A percentile compares a stretch with the other conserved stretches of the same genome.
Evolutionary conservation across 768 basidiomycete species (phyloP).

Genomic region (Tricholoma terreum): DNA sequence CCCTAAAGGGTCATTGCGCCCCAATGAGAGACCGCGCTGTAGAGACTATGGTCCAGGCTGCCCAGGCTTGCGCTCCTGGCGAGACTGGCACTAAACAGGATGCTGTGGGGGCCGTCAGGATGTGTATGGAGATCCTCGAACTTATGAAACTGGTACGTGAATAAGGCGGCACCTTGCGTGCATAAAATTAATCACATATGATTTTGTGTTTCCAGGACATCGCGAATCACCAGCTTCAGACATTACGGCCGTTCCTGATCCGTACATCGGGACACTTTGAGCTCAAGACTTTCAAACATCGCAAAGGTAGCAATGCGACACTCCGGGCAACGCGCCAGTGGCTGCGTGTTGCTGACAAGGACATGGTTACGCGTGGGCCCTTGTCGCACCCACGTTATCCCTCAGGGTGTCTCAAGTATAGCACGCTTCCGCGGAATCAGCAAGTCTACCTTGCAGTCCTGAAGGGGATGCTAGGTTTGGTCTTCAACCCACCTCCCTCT

Average conservation of each 20-base stretch:
- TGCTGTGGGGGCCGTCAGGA: slow-evolving; percentile 69
- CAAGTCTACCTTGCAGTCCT: slow-evolving; percentile 56
- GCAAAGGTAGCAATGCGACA: slow-evolving; percentile 43
- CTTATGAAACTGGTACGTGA: slow-evolving; percentile 83
- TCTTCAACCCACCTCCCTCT: slow-evolving; percentile 51
- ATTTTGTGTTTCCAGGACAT: slow-evolving; percentile 64
- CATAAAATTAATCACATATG: slow-evolving; percentile 18
- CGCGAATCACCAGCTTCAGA: slow-evolving; percentile 92
- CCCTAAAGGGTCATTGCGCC: slow-evolving; percentile 87
- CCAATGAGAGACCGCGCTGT: slow-evolving; percentile 88
- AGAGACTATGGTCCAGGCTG: slow-evolving; percentile 77
- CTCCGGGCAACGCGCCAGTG: slow-evolving; percentile 61
- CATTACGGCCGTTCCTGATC: slow-evolving; percentile 87
- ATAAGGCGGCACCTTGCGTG: slow-evolving; percentile 3
- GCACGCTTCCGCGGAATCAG: slow-evolving; percentile 45
- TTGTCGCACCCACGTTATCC: slow-evolving; percentile 45
- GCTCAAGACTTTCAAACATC: slow-evolving; percentile 68
- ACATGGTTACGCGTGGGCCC: slow-evolving; percentile 38
- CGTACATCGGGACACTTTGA: slow-evolving; percentile 79
- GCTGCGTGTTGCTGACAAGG: slow-evolving; percentile 52
- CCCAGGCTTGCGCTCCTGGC: slow-evolving; percentile 54
- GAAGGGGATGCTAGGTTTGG: slow-evolving; percentile 60
- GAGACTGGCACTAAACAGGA: slow-evolving; percentile 55
- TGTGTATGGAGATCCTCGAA: slow-evolving; percentile 89
- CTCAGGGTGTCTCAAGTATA: slow-evolving; percentile 40